Evolutionary conservation across 495 filamentous ascomycete species (phyloP), one percentile per base, ranked within the genome.

Genomic region (Rusavskia elegans): DNA sequence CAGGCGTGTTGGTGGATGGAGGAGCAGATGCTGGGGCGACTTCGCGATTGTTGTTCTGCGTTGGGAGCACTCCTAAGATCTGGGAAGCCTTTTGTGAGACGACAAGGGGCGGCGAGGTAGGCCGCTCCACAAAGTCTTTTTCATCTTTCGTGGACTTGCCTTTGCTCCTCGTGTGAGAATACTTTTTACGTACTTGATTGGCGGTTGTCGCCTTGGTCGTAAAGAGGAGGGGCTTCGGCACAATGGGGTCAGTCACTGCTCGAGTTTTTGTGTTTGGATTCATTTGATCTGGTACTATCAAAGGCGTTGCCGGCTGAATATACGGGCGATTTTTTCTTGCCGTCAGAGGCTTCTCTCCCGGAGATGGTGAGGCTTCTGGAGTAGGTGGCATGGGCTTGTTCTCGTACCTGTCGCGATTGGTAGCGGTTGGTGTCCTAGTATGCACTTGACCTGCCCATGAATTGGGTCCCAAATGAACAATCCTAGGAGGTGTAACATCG

Each of bases 301-400:
- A 35, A 10, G 59, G 57, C 29, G 53, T 55, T 25, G 57, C 57
- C 23, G 59, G 59, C 38, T 54, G 55, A 38, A 57, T 59, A 50
- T 57, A 56, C 17, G n/a, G 19, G 16, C 32, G 45, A 35, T 17
- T 52, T 20, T 51, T 53, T 54, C 11, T 39, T 32, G 37, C n/a
- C 5, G 52, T 37, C 29, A 30, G 32, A 23, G 51, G 29, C 20
- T 16, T 19, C 20, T 21, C 38, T 11, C 36, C 52, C 13, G 39
- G 45, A 35, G 40, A 39, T 7, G 57, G 45, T 14, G 55, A 50
- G 13, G 49, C 51, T 25, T 38, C n/a, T 35, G 58, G 58, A 35
- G 53, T 46, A 17, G 48, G 45, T 29, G 57, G 59, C 57, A 62
- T 62, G n/a, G 57, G 57, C 40, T 59, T 62, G n/a, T 57, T 52